Conservation (phyloP, 164 flowering plant genomes). For the Malania oleifera region DNA sequence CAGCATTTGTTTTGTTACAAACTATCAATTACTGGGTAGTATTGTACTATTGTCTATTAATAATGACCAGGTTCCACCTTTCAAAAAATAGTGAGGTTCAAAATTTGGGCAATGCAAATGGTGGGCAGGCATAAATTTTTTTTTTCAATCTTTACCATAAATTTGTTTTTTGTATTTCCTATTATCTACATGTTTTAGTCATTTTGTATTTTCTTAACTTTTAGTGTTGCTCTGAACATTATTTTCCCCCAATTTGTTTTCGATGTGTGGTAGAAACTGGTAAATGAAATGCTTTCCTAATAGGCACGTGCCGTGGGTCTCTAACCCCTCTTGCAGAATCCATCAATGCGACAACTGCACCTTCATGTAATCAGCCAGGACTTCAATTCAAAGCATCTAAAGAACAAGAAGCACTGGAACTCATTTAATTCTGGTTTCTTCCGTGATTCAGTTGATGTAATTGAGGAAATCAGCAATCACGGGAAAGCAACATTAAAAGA, state of each 20-base stretch:
- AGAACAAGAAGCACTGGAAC: conserved; percentile 97
- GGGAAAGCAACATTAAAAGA: conserved; percentile 43
- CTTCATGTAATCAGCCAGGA: conserved; percentile 96
- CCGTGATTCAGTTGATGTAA: conserved; percentile 73
- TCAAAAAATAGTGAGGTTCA: no score
- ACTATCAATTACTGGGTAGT: no score
- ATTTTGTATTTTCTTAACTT: no score
- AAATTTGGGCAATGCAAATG: no score
- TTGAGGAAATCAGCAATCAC: conserved; percentile 46
- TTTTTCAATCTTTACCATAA: no score
- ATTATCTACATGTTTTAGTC: no score
- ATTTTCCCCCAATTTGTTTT: background rate
- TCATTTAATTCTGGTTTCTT: conserved; percentile 77
- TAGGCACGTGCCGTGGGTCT: background rate
- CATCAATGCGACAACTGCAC: conserved; percentile 93
- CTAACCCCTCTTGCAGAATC: conserved; percentile 45
- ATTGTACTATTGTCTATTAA: no score
- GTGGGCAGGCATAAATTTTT: no score
- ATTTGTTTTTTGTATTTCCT: no score
- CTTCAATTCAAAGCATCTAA: conserved; percentile 65
- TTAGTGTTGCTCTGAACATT: background rate
- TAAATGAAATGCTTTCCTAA: background rate
- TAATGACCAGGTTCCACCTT: no score
- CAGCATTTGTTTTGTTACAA: no score
- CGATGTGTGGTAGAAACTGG: background rate